Evolutionary conservation across 495 filamentous ascomycete genomes (phyloP).

Genomic region (Penicillium atrosanguineum): DNA sequence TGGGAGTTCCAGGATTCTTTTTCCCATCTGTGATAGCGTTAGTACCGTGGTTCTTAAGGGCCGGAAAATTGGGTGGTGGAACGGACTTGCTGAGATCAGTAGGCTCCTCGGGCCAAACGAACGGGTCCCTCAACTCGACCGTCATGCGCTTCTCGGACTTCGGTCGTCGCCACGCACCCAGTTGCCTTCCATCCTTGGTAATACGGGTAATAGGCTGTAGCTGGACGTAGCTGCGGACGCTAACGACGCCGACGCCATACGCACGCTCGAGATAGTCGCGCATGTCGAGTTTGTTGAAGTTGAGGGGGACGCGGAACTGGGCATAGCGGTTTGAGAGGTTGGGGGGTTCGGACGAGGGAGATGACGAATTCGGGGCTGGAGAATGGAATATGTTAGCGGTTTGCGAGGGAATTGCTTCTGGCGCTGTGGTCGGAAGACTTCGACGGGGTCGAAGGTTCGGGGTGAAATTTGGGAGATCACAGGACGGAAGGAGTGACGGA

Average conservation of each 20-base stretch:
- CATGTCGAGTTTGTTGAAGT: constrained; percentile 87
- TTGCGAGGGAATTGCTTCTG: not conserved
- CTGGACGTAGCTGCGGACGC: constrained; percentile 76
- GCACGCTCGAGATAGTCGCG: constrained; percentile 81
- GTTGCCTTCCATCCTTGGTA: constrained; percentile 36
- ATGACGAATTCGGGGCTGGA: constrained; percentile 74
- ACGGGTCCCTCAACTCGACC: constrained; percentile 77
- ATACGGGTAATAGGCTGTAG: constrained; percentile 56
- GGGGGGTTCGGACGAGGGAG: constrained; percentile 68
- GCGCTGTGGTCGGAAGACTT: not conserved
- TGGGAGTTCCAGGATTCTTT: constrained; percentile 40
- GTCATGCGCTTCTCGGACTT: constrained; percentile 83
- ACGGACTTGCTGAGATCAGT: constrained; percentile 56
- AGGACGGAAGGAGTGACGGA: constrained; percentile 37
- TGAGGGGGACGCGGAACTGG: constrained; percentile 79
- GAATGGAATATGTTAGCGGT: not conserved
- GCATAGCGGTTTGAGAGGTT: constrained; percentile 73
- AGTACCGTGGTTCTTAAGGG: constrained; percentile 1
- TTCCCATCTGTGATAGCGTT: constrained; percentile 47
- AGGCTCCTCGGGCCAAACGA: constrained; percentile 74
- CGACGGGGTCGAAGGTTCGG: not conserved
- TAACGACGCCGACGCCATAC: constrained; percentile 66
- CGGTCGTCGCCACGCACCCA: constrained; percentile 53
- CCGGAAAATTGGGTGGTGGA: not conserved
- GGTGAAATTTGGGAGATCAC: constrained; percentile 7